Evolutionary conservation across 1,284 basidiomycete species (phyloP).

Genomic region (Naganishia cerealis): DNA sequence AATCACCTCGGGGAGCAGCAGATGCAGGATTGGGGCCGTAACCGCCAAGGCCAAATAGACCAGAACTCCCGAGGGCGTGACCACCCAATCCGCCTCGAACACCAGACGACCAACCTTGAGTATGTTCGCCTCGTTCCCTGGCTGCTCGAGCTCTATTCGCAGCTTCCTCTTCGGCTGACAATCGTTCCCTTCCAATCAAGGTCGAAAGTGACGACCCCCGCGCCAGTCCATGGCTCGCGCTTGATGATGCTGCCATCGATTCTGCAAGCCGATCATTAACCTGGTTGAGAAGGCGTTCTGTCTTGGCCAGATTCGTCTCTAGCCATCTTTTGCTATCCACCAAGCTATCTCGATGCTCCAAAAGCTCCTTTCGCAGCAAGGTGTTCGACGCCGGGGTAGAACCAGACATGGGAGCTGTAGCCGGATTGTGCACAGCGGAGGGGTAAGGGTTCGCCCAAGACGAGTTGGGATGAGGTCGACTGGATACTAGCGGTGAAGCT

Average conservation of each 20-base stretch:
- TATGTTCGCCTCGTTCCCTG: slow-evolving; percentile 17
- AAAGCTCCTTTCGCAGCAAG: slow-evolving; percentile 48
- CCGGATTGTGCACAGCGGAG: slow-evolving; percentile 4
- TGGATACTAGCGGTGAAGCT: neutral
- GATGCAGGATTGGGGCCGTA: slow-evolving; percentile 4
- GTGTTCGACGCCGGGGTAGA: slow-evolving; percentile 34
- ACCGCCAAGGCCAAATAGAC: slow-evolving; percentile 9
- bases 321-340: slow-evolving; percentile 53
- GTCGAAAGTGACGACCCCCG: slow-evolving; percentile 10
- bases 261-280: slow-evolving; percentile 43
- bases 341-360: slow-evolving; percentile 53
- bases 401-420: slow-evolving; percentile 10
- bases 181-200: slow-evolving; percentile 11
- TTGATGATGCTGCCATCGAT: slow-evolving; percentile 12
- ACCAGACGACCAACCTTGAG: slow-evolving; percentile 18
- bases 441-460: slow-evolving; percentile 29
- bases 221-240: slow-evolving; percentile 2
- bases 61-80: slow-evolving; percentile 11
- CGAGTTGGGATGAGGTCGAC: slow-evolving; percentile 1
- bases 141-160: slow-evolving; percentile 14
- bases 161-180: slow-evolving; percentile 19
- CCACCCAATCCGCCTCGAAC: slow-evolving; percentile 10
- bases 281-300: slow-evolving; percentile 50
- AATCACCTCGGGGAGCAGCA: slow-evolving; percentile 7
- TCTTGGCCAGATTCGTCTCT: slow-evolving; percentile 49